Conservation (phyloP, 768 basidiomycete genomes). For the Russula earlei region DNA sequence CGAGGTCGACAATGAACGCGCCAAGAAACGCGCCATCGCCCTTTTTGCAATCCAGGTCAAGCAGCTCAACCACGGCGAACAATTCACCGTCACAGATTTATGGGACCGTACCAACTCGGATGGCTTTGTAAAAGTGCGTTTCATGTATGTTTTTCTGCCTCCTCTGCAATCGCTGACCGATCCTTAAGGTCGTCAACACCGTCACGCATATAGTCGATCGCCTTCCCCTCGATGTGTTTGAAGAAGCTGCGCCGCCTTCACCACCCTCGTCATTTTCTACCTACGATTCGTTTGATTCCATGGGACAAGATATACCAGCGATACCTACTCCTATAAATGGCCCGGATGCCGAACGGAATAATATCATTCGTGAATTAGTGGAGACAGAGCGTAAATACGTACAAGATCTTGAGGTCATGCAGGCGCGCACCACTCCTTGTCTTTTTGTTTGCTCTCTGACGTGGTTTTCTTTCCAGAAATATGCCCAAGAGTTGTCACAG, state of each 20-base stretch:
- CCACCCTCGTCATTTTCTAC: conserved; percentile 41
- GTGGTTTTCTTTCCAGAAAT: conserved; percentile 51
- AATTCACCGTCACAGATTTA: conserved; percentile 86
- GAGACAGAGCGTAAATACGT: conserved; percentile 96
- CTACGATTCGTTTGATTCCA: conserved; percentile 52
- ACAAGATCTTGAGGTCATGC: conserved; percentile 92
- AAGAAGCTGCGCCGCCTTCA: conserved; percentile 45
- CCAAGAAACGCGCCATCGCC: conserved; percentile 84
- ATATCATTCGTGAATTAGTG: conserved; percentile 80
- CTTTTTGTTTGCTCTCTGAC: neutral
- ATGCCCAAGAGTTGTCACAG: conserved; percentile 73
- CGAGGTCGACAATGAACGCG: conserved; percentile 66
- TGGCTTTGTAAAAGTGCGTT: conserved; percentile 83
- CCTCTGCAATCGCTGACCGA: conserved; percentile 6
- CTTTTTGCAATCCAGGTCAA: conserved; percentile 87
- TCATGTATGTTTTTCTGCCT: neutral
- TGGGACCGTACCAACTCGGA: conserved; percentile 88
- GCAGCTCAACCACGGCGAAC: conserved; percentile 59
- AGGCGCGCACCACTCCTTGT: conserved; percentile 43
- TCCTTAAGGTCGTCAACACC: conserved; percentile 72
- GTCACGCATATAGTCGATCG: conserved; percentile 75
- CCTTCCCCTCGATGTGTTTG: conserved; percentile 61
- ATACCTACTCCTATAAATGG: conserved; percentile 40
- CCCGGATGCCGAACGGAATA: conserved; percentile 59
- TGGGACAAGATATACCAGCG: conserved; percentile 36